phyloP scores from a whole-genome alignment of 345 rosid species.

The Eucalyptus melliodora region DNA sequence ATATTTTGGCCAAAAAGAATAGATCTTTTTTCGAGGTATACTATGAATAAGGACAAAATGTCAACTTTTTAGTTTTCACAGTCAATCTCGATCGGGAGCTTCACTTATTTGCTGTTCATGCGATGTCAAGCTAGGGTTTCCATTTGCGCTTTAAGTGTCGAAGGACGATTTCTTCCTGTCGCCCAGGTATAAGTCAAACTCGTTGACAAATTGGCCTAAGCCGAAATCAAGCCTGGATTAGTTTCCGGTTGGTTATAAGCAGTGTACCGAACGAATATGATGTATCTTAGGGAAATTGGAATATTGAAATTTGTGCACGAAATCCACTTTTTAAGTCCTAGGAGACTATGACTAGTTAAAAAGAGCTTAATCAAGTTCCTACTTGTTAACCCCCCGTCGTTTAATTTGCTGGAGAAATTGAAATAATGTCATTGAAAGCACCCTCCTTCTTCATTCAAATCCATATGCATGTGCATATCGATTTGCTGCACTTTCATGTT shows the following conservation, averaged over 20 bases:
- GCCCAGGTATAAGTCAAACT: not conserved
- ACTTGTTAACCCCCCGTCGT: not conserved
- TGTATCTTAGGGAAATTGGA: not conserved
- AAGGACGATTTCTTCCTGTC: not conserved
- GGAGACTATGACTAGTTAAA: not conserved
- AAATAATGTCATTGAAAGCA: not conserved
- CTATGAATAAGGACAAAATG: not conserved
- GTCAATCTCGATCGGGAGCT: not conserved
- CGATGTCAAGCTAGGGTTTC: not conserved
- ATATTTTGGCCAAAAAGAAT: not conserved
- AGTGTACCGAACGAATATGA: not conserved
- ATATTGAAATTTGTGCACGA: not conserved
- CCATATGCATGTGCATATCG: not conserved
- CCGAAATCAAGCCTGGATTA: not conserved
- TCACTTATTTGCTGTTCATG: not conserved
- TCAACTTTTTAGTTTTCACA: not conserved
- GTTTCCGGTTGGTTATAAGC: not conserved
- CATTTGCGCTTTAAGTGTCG: not conserved
- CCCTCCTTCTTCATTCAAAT: not conserved
- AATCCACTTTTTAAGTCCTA: not conserved
- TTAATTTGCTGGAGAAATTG: not conserved
- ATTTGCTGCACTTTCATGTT: not conserved
- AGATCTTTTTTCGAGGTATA: not conserved
- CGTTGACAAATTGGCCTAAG: not conserved
- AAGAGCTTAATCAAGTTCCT: not conserved